phyloP scores from a whole-genome alignment of 2,329 filamentous ascomycete genomes.

The Trichoderma pleuroti region DNA sequence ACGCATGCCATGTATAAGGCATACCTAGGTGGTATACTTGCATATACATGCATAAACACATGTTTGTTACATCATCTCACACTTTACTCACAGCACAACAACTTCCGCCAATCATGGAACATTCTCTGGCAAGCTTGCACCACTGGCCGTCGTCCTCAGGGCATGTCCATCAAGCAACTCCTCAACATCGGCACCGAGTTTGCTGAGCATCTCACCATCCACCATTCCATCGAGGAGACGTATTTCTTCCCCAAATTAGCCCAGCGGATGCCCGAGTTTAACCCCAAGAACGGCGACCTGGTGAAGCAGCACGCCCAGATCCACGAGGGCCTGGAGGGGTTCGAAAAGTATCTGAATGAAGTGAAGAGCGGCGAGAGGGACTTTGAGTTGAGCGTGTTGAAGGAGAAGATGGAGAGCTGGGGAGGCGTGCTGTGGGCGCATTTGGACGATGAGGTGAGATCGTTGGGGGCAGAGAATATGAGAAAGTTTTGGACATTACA shows the following conservation, averaged over 20 bases:
- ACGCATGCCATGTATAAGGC: too few relatives aligned
- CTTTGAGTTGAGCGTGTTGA: constrained; percentile 57
- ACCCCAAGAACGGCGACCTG: constrained; percentile 51
- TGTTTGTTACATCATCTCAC: not conserved
- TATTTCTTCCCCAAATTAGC: constrained; percentile 78
- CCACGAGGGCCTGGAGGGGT: constrained; percentile 67
- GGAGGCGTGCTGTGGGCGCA: constrained; percentile 76
- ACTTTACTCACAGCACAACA: constrained; percentile 57
- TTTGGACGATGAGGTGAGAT: constrained; percentile 77
- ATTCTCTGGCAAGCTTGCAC: constrained; percentile 64
- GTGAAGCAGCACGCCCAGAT: constrained; percentile 75
- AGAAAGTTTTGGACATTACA: constrained; percentile 72
- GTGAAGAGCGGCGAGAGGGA: constrained; percentile 62
- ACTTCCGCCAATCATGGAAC: constrained; percentile 74
- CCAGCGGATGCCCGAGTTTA: constrained; percentile 74
- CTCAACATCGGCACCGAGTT: constrained; percentile 67
- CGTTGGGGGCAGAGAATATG: constrained; percentile 84
- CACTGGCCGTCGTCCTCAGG: constrained; percentile 54
- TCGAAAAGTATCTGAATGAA: constrained; percentile 61
- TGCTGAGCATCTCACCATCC: constrained; percentile 63
- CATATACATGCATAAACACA: not conserved
- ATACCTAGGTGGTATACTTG: too few relatives aligned
- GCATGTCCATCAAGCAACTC: constrained; percentile 67
- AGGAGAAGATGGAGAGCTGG: constrained; percentile 72
- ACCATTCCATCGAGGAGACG: constrained; percentile 80